phyloP scores from a whole-genome alignment of 176 grass and related monocot species.

The Dactylis glomerata region DNA sequence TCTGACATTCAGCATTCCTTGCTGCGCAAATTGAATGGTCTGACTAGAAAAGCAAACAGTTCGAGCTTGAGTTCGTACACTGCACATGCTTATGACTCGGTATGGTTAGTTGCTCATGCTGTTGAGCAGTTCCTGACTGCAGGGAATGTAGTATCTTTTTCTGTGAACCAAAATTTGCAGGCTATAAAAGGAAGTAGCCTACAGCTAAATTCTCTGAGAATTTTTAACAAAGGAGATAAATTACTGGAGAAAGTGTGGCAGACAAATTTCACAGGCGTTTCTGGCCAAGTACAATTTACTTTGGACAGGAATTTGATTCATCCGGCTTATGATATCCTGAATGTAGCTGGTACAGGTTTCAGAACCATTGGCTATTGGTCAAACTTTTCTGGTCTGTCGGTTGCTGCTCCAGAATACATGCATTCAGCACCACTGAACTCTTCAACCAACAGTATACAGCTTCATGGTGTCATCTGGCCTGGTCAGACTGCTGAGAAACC shows the following conservation, averaged over 20 bases:
- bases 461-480: constrained; percentile 77
- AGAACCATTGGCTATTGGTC: constrained; percentile 85
- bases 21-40: constrained; percentile 54
- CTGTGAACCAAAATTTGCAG: constrained; percentile 43
- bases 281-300: constrained; percentile 66
- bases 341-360: constrained; percentile 65
- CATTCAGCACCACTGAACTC: constrained; percentile 28
- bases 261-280: constrained; percentile 69
- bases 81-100: constrained; percentile 74
- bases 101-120: constrained; percentile 85
- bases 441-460: constrained; percentile 37
- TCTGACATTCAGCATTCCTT: constrained; percentile 43
- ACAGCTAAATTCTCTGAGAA: constrained; percentile 53
- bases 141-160: constrained; percentile 65
- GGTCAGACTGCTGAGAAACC: constrained; percentile 66
- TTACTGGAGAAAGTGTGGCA: constrained; percentile 56
- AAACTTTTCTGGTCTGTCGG: constrained; percentile 62
- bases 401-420: constrained; percentile 50
- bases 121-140: constrained; percentile 69
- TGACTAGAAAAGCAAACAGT: constrained; percentile 23
- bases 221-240: constrained; percentile 57
- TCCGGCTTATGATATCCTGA: constrained; percentile 75
- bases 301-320: constrained; percentile 57
- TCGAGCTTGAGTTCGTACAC: constrained; percentile 54
- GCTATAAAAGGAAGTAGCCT: constrained; percentile 52